A percentile compares a stretch with the other conserved stretches of the same genome.
Conservation (phyloP, 139 green algal genomes). For the Coelastrella sp. region DNA sequence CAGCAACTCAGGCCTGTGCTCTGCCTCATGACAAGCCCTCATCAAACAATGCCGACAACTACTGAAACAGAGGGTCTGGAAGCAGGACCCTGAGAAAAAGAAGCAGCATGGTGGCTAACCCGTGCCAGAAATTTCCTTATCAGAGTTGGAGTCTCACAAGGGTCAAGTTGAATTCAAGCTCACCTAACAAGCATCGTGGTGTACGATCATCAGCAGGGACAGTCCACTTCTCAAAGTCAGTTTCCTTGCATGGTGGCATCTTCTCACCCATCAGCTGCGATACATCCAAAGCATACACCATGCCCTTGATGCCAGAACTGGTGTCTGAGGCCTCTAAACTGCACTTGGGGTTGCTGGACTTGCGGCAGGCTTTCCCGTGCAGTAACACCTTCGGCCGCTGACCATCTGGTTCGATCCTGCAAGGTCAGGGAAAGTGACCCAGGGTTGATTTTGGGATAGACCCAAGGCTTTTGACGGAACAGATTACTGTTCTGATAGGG, state of each 20-base stretch:
- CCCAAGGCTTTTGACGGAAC: no score
- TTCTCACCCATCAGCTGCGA: constrained; percentile 51
- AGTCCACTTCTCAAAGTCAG: constrained; percentile 62
- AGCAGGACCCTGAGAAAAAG: no score
- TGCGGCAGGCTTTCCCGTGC: constrained; percentile 82
- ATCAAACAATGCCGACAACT: no score
- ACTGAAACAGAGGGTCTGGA: no score
- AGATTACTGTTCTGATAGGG: background rate
- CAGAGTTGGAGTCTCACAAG: no score
- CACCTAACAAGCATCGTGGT: constrained; percentile 59
- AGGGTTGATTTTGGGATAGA: no score
- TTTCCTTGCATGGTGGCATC: constrained; percentile 47
- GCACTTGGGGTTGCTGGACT: constrained; percentile 65
- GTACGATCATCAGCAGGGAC: constrained; percentile 47
- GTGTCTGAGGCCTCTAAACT: constrained; percentile 42
- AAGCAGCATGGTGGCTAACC: no score
- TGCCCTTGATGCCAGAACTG: constrained; percentile 48
- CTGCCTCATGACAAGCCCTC: no score
- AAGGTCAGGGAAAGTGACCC: background rate
- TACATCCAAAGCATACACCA: constrained; percentile 82
- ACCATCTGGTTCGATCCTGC: constrained; percentile 79
- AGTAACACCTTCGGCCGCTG: constrained; percentile 83
- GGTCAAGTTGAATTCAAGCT: no score
- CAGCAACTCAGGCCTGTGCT: no score
- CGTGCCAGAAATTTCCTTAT: no score